Percentiles rank a stretch among this genome's conserved stretches.
These are phyloP conservation scores for Clarireedia hainanense DNA, from an alignment of 2,329 filamentous ascomycete species.

Conservation along the genomic window DNA sequence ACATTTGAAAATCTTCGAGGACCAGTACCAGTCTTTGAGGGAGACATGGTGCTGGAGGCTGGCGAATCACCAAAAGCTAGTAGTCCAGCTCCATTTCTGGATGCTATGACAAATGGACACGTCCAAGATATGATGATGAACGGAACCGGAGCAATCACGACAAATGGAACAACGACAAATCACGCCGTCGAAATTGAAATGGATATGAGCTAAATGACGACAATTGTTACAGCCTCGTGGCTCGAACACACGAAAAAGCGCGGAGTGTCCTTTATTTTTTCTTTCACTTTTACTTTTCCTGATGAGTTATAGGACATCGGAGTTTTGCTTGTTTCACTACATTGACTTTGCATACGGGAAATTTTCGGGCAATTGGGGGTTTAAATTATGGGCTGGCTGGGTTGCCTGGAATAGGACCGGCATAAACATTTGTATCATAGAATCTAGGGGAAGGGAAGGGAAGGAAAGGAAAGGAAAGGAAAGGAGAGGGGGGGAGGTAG, in stretches of 20 bases:
- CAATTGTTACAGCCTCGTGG: slow-evolving; percentile 4
- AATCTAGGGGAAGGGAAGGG: not conserved
- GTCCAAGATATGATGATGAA: slow-evolving; percentile 12
- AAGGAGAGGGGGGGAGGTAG: not conserved
- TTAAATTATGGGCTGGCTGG: slow-evolving; percentile 1
- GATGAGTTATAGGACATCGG: slow-evolving; percentile 9
- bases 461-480: not conserved
- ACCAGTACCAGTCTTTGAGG: slow-evolving; percentile 51
- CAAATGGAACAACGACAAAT: slow-evolving; percentile 5
- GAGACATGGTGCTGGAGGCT: slow-evolving; percentile 41
- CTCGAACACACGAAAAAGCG: slow-evolving; percentile 6
- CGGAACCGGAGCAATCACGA: slow-evolving; percentile 11
- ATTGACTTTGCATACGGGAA: slow-evolving; percentile 11
- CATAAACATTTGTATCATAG: slow-evolving; percentile 12
- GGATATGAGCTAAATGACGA: slow-evolving; percentile 34
- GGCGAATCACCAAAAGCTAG: slow-evolving; percentile 34
- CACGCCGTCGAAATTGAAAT: slow-evolving; percentile 31
- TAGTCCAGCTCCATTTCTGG: slow-evolving; percentile 3
- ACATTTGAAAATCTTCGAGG: slow-evolving; percentile 49
- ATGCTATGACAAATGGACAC: slow-evolving; percentile 11
- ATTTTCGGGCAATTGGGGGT: not conserved
- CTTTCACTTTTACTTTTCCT: not conserved
- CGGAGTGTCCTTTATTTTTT: not conserved
- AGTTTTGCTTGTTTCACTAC: slow-evolving; percentile 10
- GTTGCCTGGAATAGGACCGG: slow-evolving; percentile 9